phyloP scores from a whole-genome alignment of 2,329 filamentous ascomycete species.

The Fusarium armeniacum region DNA sequence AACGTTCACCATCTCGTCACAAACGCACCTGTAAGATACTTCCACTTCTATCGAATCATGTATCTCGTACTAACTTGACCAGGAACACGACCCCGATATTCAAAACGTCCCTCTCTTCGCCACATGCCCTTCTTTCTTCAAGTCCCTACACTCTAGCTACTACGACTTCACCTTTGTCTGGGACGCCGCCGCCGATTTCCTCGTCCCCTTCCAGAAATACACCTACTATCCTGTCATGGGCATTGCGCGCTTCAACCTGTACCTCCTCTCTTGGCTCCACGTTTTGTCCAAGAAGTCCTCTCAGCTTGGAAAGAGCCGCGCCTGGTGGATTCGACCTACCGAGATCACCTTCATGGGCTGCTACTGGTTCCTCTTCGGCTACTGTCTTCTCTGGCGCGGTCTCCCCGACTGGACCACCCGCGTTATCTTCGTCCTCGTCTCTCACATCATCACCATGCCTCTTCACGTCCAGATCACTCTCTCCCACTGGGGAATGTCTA shows the following conservation, averaged over 20 bases:
- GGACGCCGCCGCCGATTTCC: conserved; percentile 70
- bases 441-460: conserved; percentile 75
- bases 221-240: conserved; percentile 78
- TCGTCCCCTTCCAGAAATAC: conserved; percentile 73
- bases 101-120: conserved; percentile 79
- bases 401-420: conserved; percentile 71
- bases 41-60: not conserved
- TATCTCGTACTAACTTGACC: not conserved
- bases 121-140: conserved; percentile 75
- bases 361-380: conserved; percentile 79
- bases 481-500: conserved; percentile 80
- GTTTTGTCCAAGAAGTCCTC: conserved; percentile 69
- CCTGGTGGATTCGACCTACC: conserved; percentile 76
- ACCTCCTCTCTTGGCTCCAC: conserved; percentile 75
- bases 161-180: conserved; percentile 76
- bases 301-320: conserved; percentile 67
- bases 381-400: conserved; percentile 71
- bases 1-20: conserved; percentile 78
- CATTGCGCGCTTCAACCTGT: conserved; percentile 80
- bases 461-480: conserved; percentile 80
- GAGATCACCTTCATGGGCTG: conserved; percentile 73
- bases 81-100: conserved; percentile 71
- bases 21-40: conserved; percentile 66
- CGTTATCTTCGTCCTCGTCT: conserved; percentile 73
- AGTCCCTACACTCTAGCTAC: conserved; percentile 73